Evolutionary conservation across 225 moss, liverwort and hornwort species (phyloP).

Genomic region (Climacium dendroides): DNA sequence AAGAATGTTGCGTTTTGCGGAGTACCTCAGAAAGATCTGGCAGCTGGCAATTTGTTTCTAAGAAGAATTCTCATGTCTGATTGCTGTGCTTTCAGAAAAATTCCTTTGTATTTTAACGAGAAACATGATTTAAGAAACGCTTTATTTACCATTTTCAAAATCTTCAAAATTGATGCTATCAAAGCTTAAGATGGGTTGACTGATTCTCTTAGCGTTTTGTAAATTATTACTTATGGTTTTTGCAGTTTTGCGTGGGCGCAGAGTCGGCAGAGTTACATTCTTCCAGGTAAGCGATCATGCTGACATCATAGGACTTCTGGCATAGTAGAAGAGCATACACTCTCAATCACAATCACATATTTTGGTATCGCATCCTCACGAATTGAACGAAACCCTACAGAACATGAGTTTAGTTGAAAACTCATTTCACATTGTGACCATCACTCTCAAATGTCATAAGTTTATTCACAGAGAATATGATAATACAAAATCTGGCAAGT

Average conservation of each 20-base stretch:
- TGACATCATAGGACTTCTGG: neutral
- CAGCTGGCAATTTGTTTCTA: neutral
- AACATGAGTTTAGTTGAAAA: neutral
- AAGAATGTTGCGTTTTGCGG: neutral
- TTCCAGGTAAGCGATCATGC: slow-evolving; percentile 50
- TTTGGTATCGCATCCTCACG: neutral
- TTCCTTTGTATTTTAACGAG: neutral
- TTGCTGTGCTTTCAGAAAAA: neutral
- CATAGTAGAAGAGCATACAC: neutral
- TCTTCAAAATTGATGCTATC: neutral
- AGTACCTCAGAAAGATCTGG: neutral
- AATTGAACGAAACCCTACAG: neutral
- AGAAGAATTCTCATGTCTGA: neutral
- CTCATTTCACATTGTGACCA: neutral
- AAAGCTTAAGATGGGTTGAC: neutral
- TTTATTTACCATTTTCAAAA: neutral
- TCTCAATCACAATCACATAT: neutral
- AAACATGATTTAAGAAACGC: neutral
- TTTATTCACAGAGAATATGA: neutral
- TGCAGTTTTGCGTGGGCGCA: slow-evolving; percentile 80
- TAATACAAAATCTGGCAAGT: neutral
- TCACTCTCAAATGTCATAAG: neutral
- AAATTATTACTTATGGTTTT: neutral
- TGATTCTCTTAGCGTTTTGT: neutral
- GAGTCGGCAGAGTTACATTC: slow-evolving; percentile 32